Percentiles rank a stretch among this genome's conserved stretches.
Evolutionary conservation across 2,329 filamentous ascomycete genomes (phyloP).

Genomic region (Lachnum nothofagi): DNA sequence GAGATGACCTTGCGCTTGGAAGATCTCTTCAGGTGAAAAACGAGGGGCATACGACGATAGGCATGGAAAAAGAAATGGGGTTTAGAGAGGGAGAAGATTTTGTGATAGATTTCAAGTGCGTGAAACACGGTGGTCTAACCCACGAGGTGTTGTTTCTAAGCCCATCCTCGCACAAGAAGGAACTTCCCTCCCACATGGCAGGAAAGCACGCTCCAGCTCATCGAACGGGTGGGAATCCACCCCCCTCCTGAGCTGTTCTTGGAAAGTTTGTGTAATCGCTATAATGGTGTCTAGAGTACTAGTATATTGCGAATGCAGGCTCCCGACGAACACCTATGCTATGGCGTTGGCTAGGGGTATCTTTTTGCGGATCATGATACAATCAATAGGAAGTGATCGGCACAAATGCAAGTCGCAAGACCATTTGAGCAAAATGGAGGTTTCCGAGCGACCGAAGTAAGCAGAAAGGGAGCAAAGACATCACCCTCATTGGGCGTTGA

Average conservation of each 20-base stretch:
- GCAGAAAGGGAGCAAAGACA: background rate
- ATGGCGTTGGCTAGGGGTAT: background rate
- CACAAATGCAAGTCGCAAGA: background rate
- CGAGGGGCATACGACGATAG: background rate
- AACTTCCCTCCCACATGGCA: constrained; percentile 10
- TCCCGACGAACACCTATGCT: background rate
- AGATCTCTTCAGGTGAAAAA: background rate
- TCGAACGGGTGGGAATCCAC: background rate
- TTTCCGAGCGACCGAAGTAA: background rate
- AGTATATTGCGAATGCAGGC: constrained; percentile 3
- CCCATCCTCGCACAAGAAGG: background rate
- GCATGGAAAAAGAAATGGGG: background rate
- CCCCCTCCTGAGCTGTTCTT: background rate
- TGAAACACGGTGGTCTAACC: background rate
- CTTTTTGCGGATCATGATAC: background rate
- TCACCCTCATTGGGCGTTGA: no score
- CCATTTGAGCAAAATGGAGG: background rate
- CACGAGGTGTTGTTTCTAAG: background rate
- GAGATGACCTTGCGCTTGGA: background rate
- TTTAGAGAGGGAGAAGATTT: background rate
- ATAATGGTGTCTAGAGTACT: background rate
- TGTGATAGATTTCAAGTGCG: constrained; percentile 8
- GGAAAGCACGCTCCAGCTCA: constrained; percentile 1
- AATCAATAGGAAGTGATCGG: background rate
- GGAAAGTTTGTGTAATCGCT: background rate